Conservation (phyloP, 148 eudicot species). For the Nepenthes mirabilis region DNA sequence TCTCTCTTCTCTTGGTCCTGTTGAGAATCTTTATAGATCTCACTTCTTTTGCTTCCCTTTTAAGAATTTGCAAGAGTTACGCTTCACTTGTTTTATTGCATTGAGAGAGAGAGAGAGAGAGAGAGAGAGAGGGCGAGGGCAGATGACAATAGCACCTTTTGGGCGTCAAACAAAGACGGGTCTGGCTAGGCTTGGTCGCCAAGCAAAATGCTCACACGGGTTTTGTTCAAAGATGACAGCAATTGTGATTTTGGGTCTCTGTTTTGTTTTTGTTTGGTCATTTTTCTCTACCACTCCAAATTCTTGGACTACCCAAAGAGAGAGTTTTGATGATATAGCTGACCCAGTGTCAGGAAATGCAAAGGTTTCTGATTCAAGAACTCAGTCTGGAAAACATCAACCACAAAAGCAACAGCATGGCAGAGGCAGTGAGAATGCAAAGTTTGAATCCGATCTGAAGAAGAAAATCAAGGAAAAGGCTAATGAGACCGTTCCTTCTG, state of each 20-base stretch:
- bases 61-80: too few relatives aligned
- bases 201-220: conserved; percentile 60
- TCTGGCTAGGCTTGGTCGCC: conserved; percentile 40
- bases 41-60: too few relatives aligned
- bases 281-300: conserved; percentile 58
- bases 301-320: conserved; percentile 53
- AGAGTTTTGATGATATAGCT: conserved; percentile 57
- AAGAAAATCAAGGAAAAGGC: conserved; percentile 7
- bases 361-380: conserved; percentile 6
- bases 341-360: conserved; percentile 28
- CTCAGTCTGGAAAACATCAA: conserved; percentile 8
- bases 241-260: conserved; percentile 62
- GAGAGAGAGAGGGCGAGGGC: neutral
- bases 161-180: conserved; percentile 55
- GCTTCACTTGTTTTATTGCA: too few relatives aligned
- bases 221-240: conserved; percentile 56
- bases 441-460: conserved; percentile 10
- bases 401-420: conserved; percentile 5
- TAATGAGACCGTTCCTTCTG: conserved; percentile 19
- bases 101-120: neutral
- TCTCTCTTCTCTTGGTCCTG: too few relatives aligned
- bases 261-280: conserved; percentile 77
- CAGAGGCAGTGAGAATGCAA: conserved; percentile 10
- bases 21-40: too few relatives aligned
- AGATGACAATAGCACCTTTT: conserved; percentile 50